phyloP scores from a whole-genome alignment of 176 grass and related monocot species.

The Ananas comosus region DNA sequence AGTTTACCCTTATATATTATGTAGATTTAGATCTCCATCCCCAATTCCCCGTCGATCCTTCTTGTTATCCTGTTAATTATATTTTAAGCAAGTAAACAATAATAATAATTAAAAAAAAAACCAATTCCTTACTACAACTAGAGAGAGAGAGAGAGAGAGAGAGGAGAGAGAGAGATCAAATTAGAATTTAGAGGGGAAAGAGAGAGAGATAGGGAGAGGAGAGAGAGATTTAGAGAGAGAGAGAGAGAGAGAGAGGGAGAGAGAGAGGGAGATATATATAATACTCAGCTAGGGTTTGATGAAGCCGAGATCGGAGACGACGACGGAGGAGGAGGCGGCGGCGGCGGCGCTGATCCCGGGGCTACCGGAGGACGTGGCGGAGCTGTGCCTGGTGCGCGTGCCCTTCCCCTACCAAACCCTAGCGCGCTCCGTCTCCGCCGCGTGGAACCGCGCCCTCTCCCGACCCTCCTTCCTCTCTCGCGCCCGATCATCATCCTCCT shows the following conservation, averaged over 20 bases:
- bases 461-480: constrained; percentile 32
- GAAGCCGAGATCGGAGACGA: constrained; percentile 4
- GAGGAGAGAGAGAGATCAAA: background rate
- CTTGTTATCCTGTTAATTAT: background rate
- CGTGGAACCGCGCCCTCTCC: constrained; percentile 79
- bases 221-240: too few species aligned
- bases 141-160: too few species aligned
- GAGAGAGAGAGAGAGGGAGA: background rate
- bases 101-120: background rate
- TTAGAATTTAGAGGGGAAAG: too few species aligned
- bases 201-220: too few species aligned
- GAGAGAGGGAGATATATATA: background rate
- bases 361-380: constrained; percentile 85
- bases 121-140: too few species aligned
- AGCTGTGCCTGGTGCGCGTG: constrained; percentile 97
- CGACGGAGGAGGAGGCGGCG: constrained; percentile 18
- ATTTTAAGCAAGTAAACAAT: background rate
- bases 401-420: constrained; percentile 92
- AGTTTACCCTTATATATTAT: too few species aligned
- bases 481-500: constrained; percentile 11
- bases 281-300: background rate
- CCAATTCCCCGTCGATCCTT: background rate
- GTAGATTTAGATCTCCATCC: background rate
- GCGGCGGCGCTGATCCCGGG: constrained; percentile 65
- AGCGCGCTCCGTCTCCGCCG: constrained; percentile 73